Base-by-base conservation (phyloP, 768 basidiomycete genomes). In the Auricularia sp. region DNA sequence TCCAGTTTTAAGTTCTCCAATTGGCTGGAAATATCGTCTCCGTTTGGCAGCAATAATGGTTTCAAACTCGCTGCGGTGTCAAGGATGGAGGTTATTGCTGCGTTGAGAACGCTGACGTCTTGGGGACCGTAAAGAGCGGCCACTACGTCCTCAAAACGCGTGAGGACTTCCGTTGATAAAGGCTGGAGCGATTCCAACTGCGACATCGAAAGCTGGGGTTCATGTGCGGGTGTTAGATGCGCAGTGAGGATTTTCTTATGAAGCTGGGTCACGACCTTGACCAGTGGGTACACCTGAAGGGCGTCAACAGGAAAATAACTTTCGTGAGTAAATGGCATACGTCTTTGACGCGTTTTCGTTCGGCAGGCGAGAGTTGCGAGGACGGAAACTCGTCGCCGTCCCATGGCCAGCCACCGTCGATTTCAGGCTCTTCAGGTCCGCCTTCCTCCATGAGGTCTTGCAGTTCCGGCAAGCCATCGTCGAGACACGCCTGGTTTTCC, bases 401-500 rank as follows among this genome's bases (percentile, higher is more conserved):
- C 0, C 81, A 85, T 11, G 90, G 75, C 68, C 89, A 88, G 64
- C 82, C 82, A 87, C 86, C 88, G 3, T 85, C 87, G 70, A 84
- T 83, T 64, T 81, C 79, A 29, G 69, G 70, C 2, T 56, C 44
- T 1, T 70, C 75, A 34, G 80, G 73, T 35, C 80, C 75, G 64
- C 77, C 75, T 54, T 75, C 73, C 14, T 76, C 77, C 4, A 84
- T 75, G 77, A 90, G 82, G 63, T 80, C 80, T 35, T 75, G 75
- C 13, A 88, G 74, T 68, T 92, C 90, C 2, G 77, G 73, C 24
- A 85, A 69, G 4, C 79, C 84, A 70, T 92, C 90, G 29, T 81
- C 79, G 62, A 92, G 73, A 51, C 85, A 80, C 3, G 76, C 85
- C 37, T 79, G 77, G 70, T 89, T 81, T 16, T 77, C 74, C 8